A percentile compares a stretch with the other conserved stretches of the same genome.
phyloP scores from a whole-genome alignment of 345 rosid genomes.

The Turnera subulata region DNA sequence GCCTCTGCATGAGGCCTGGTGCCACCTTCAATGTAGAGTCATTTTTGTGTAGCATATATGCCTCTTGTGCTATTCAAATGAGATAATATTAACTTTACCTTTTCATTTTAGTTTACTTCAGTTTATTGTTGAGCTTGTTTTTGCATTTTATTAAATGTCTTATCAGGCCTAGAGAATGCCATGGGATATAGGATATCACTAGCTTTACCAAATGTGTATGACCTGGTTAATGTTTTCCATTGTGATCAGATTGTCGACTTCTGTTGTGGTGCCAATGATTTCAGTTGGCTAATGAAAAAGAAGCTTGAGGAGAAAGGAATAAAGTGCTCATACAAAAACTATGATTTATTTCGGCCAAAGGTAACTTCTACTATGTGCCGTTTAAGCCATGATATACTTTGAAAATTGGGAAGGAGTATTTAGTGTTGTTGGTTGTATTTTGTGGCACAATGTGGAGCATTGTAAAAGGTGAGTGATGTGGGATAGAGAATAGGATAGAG shows the following conservation, averaged over 20 bases:
- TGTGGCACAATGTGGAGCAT: too few species aligned
- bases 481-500: too few species aligned
- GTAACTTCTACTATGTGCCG: conserved; percentile 23
- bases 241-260: conserved; percentile 74
- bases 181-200: too few species aligned
- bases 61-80: not conserved
- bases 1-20: too few species aligned
- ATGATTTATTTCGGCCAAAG: conserved; percentile 71
- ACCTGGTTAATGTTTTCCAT: not conserved
- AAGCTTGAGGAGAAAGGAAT: conserved; percentile 85
- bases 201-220: too few species aligned
- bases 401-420: too few species aligned
- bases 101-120: not conserved
- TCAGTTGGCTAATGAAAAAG: conserved; percentile 67
- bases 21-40: too few species aligned
- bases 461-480: too few species aligned
- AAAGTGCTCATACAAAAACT: conserved; percentile 76
- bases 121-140: not conserved
- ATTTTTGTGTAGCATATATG: too few species aligned
- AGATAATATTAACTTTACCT: not conserved
- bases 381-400: not conserved
- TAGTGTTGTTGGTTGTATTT: too few species aligned
- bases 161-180: too few species aligned
- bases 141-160: too few species aligned
- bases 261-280: conserved; percentile 96